Conservation (phyloP, 2,329 filamentous ascomycete genomes). For the Cladosporium sp. region DNA sequence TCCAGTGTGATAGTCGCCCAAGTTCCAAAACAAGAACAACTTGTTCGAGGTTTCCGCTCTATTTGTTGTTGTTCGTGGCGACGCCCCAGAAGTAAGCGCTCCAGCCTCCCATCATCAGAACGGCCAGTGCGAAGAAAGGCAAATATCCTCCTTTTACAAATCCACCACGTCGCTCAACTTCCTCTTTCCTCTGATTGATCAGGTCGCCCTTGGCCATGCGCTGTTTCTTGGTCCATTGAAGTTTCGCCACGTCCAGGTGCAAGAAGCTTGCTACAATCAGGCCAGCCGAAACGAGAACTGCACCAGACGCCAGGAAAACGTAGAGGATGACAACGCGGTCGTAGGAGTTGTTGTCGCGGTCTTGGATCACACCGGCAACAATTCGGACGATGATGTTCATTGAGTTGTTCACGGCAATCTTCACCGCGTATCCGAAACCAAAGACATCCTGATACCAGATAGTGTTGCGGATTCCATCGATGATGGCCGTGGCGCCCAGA, state of each 20-base stretch:
- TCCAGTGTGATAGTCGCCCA: background rate
- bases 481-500: constrained; percentile 59
- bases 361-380: constrained; percentile 59
- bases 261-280: constrained; percentile 44
- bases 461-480: constrained; percentile 60
- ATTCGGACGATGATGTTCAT: constrained; percentile 63
- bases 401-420: constrained; percentile 63
- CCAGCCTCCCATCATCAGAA: constrained; percentile 56
- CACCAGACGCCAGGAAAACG: constrained; percentile 53
- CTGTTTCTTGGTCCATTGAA: constrained; percentile 62
- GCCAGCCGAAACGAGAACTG: constrained; percentile 47
- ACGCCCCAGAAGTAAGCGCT: constrained; percentile 62
- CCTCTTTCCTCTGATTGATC: constrained; percentile 46
- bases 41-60: background rate
- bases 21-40: background rate
- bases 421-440: constrained; percentile 60
- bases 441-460: constrained; percentile 63
- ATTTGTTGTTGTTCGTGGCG: constrained; percentile 52
- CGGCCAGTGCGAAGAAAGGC: constrained; percentile 47
- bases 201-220: constrained; percentile 48
- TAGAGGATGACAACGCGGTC: constrained; percentile 58
- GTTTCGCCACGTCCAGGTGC: constrained; percentile 46
- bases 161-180: constrained; percentile 41
- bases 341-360: constrained; percentile 58
- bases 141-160: constrained; percentile 41